phyloP scores from a whole-genome alignment of 208 protist species.

The Acanthamoeba royreba region DNA sequence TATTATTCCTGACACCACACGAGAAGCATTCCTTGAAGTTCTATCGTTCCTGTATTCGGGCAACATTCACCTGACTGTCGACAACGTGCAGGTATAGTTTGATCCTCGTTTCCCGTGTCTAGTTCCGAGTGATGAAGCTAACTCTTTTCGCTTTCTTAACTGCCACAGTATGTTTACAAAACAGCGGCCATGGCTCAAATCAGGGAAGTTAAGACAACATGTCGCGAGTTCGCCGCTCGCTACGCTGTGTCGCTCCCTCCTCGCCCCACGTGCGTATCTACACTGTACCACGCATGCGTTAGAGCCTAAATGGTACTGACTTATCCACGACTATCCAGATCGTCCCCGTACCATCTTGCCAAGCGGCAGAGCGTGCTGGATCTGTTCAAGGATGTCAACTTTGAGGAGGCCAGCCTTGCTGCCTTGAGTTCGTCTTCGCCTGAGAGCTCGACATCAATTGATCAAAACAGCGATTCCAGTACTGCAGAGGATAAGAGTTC shows the following conservation, averaged over 20 bases:
- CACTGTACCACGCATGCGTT: background rate
- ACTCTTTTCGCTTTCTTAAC: background rate
- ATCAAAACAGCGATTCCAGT: background rate
- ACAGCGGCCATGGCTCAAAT: background rate
- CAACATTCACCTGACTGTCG: background rate
- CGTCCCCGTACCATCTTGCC: background rate
- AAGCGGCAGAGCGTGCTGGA: constrained; percentile 3
- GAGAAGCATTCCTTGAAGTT: background rate
- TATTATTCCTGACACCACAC: background rate
- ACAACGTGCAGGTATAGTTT: background rate
- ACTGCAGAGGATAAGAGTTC: background rate
- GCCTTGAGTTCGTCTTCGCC: background rate
- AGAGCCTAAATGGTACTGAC: background rate
- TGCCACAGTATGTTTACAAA: background rate
- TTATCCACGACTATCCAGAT: too few relatives aligned
- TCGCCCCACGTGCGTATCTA: background rate
- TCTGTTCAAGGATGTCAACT: background rate
- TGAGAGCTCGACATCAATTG: background rate
- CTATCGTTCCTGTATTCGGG: background rate
- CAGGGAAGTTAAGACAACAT: background rate
- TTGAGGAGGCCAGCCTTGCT: background rate
- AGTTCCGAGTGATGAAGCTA: background rate
- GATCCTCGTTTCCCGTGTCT: background rate
- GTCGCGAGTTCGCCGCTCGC: background rate
- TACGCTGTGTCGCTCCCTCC: background rate